Percentiles rank a stretch among this genome's conserved stretches.
These are phyloP conservation scores for Cryptosporidium sp. DNA, from an alignment of 169 alveolate genomes.

Conservation along the genomic window DNA sequence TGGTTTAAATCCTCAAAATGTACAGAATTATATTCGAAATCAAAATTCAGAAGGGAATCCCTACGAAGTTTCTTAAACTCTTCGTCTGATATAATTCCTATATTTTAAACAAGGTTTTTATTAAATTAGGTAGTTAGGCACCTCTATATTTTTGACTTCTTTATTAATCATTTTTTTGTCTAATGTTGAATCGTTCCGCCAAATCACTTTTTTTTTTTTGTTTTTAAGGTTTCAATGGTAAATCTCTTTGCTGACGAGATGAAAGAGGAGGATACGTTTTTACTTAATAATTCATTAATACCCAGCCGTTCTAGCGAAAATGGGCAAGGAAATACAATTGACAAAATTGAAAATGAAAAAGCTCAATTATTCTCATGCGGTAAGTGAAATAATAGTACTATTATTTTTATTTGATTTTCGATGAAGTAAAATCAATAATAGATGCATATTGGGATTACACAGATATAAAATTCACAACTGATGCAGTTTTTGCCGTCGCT, in stretches of 20 bases:
- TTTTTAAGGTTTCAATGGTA: not conserved
- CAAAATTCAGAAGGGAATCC: not conserved
- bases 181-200: not conserved
- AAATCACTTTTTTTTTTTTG: not conserved
- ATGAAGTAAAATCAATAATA: slow-evolving; percentile 39
- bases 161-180: not conserved
- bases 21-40: not conserved
- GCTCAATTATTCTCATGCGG: slow-evolving; percentile 14
- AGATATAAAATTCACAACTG: slow-evolving; percentile 22
- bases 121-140: slow-evolving; percentile 6
- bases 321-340: not conserved
- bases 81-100: not conserved
- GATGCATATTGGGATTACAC: slow-evolving; percentile 53
- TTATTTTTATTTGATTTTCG: not conserved
- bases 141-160: slow-evolving; percentile 1
- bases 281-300: not conserved
- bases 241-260: slow-evolving; percentile 16
- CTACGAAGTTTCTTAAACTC: not conserved
- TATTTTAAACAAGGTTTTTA: not conserved
- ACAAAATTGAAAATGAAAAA: slow-evolving; percentile 17
- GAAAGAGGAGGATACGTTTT: slow-evolving; percentile 24
- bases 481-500: slow-evolving; percentile 37
- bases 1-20: not conserved
- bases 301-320: slow-evolving; percentile 7
- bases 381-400: not conserved